Conservation (phyloP, 2,329 filamentous ascomycete species). For the Sporothrix euskadiensis region DNA sequence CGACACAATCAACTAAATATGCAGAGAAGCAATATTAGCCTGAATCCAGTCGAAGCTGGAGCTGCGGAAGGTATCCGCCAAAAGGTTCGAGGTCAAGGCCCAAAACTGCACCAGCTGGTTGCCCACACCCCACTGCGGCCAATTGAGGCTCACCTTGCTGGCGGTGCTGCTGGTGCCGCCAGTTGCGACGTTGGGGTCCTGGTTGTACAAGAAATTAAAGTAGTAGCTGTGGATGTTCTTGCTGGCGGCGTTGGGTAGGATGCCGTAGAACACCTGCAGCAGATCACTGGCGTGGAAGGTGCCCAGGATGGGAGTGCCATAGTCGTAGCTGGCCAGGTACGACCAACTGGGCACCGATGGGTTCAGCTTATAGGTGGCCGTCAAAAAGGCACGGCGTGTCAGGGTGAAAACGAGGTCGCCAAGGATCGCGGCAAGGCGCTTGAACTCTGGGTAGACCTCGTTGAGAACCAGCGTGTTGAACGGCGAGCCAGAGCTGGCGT, state of each 20-base stretch:
- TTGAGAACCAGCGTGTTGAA: conserved; percentile 70
- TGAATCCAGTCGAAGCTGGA: background rate
- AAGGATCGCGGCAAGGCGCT: conserved; percentile 71
- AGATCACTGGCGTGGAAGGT: conserved; percentile 75
- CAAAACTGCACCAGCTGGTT: conserved; percentile 18
- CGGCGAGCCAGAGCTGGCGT: conserved; percentile 62
- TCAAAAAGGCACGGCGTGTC: conserved; percentile 65
- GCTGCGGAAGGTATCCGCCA: conserved; percentile 13
- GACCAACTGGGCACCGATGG: conserved; percentile 68
- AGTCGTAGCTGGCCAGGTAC: conserved; percentile 71
- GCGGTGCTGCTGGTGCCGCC: conserved; percentile 11
- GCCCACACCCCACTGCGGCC: conserved; percentile 14
- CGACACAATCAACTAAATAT: background rate
- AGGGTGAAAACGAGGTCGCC: conserved; percentile 77
- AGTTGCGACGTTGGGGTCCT: conserved; percentile 65
- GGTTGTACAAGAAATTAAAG: conserved; percentile 67
- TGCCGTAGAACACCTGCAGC: conserved; percentile 66
- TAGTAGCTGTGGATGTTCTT: conserved; percentile 67
- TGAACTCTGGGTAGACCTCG: conserved; percentile 74
- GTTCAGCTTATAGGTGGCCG: conserved; percentile 46
- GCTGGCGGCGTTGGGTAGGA: conserved; percentile 63
- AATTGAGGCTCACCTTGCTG: conserved; percentile 14
- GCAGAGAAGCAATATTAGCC: conserved; percentile 1
- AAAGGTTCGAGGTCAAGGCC: conserved; percentile 1
- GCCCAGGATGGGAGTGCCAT: conserved; percentile 69